Conservation (phyloP, 169 alveolate species). For the Eimeria acervulina region DNA sequence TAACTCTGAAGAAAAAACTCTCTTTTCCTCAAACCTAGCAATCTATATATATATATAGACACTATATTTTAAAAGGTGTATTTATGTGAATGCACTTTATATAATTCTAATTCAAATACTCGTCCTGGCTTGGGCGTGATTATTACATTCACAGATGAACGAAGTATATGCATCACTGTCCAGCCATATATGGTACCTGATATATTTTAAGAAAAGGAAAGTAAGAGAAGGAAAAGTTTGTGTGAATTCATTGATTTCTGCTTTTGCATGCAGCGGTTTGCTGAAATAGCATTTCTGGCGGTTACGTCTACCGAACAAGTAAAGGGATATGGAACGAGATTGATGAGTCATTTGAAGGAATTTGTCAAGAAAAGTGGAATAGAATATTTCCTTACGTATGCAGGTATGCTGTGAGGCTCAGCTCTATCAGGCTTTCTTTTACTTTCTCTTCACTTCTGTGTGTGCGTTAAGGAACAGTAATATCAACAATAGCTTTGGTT, state of each 20-base stretch:
- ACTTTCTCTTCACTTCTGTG: neutral
- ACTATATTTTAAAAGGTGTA: no score
- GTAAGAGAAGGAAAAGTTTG: no score
- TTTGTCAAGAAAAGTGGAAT: slow-evolving; percentile 96
- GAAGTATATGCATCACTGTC: no score
- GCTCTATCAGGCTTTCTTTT: neutral
- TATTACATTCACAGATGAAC: no score
- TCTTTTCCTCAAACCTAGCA: no score
- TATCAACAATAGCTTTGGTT: neutral
- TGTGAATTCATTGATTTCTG: neutral
- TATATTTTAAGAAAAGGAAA: no score
- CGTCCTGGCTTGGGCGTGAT: no score
- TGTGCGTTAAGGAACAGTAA: neutral
- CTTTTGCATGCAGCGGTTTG: slow-evolving; percentile 93
- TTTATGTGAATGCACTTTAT: no score
- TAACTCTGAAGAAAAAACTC: no score
- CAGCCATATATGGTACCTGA: neutral
- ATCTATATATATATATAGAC: no score
- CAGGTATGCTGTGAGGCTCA: slow-evolving; percentile 90
- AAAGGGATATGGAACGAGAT: slow-evolving; percentile 99
- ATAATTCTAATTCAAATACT: no score
- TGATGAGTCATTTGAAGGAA: slow-evolving; percentile 98
- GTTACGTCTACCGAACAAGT: slow-evolving; percentile 98
- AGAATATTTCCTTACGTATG: slow-evolving; percentile 96
- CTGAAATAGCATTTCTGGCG: slow-evolving; percentile 99